Conservation (phyloP, 2,329 filamentous ascomycete genomes). For the Fusarium palustre region DNA sequence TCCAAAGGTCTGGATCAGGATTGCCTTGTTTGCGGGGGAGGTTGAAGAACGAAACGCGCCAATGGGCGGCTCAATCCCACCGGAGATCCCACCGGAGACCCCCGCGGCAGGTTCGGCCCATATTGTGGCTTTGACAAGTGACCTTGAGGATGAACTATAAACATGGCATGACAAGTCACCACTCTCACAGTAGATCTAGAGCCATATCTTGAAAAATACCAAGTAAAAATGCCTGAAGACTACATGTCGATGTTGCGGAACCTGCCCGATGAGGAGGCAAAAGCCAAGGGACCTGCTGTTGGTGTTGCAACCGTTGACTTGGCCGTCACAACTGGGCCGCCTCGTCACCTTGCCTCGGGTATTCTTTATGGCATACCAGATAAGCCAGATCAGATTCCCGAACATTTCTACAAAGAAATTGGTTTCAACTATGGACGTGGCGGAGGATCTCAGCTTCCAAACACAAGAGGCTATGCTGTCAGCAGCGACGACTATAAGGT, state of each 20-base stretch:
- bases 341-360: conserved; percentile 29
- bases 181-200: not conserved
- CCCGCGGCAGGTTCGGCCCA: not conserved
- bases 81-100: conserved; percentile 1
- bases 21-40: not conserved
- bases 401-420: conserved; percentile 21
- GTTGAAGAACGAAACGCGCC: not conserved
- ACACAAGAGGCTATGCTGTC: conserved; percentile 15
- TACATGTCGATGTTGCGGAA: conserved; percentile 16
- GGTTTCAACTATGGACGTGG: conserved; percentile 29
- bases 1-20: not conserved
- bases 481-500: conserved; percentile 15
- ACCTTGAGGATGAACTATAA: conserved; percentile 1
- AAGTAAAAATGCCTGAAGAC: conserved; percentile 11
- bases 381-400: conserved; percentile 18
- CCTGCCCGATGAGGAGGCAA: not conserved
- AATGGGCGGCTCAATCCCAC: not conserved
- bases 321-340: not conserved
- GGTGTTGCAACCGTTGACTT: conserved; percentile 18
- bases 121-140: not conserved
- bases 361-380: conserved; percentile 34
- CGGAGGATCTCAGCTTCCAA: conserved; percentile 25
- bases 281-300: conserved; percentile 2
- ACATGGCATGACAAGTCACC: not conserved
- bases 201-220: not conserved